phyloP scores from a whole-genome alignment of 176 grass and related monocot genomes.

The Cenchrus purpureus region DNA sequence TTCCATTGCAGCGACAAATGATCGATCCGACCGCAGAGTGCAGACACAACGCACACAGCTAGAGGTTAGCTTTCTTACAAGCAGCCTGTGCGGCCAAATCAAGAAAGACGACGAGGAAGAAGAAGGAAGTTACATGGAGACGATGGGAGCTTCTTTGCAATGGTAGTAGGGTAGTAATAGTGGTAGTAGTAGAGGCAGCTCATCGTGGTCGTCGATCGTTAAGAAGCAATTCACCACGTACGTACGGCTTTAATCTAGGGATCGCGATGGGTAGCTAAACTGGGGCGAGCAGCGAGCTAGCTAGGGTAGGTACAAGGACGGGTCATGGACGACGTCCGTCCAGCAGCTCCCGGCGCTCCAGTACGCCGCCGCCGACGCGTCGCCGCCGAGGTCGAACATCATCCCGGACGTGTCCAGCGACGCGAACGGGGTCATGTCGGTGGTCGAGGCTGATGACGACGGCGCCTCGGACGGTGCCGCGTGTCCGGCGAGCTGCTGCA shows the following conservation, averaged over 20 bases:
- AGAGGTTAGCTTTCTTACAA: constrained; percentile 48
- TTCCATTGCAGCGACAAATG: not conserved
- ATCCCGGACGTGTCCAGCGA: constrained; percentile 47
- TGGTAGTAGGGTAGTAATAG: no score
- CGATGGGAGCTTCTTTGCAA: not conserved
- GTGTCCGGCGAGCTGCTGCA: not conserved
- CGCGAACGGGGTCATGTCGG: constrained; percentile 48
- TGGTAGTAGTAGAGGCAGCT: constrained; percentile 4
- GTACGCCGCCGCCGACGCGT: constrained; percentile 35
- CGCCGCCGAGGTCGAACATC: constrained; percentile 59
- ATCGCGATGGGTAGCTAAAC: constrained; percentile 34
- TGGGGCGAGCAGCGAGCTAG: not conserved
- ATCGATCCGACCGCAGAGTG: not conserved
- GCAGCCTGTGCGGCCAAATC: constrained; percentile 25
- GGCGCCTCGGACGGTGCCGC: not conserved
- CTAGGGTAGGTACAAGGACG: constrained; percentile 60
- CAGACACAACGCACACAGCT: constrained; percentile 17
- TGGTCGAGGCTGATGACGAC: not conserved
- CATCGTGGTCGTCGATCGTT: constrained; percentile 27
- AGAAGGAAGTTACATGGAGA: constrained; percentile 6
- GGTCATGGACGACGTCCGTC: constrained; percentile 53
- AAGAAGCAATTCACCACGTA: constrained; percentile 38
- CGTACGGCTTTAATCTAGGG: constrained; percentile 34
- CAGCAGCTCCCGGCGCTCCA: constrained; percentile 56
- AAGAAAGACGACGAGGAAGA: not conserved